phyloP scores from a whole-genome alignment of 768 basidiomycete species.

The Trametes sanguinea region DNA sequence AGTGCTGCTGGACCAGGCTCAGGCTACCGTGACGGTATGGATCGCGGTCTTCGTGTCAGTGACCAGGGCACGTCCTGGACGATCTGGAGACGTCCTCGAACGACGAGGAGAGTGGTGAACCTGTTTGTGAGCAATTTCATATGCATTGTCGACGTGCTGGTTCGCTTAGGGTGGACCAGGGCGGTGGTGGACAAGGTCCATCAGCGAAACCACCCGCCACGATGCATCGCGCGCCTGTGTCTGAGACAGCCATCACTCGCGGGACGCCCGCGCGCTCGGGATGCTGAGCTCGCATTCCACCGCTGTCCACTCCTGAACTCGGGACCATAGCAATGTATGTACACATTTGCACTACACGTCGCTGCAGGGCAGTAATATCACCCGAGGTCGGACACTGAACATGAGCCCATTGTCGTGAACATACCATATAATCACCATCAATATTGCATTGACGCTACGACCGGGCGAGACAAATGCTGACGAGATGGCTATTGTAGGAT shows the following conservation, averaged over 20 bases:
- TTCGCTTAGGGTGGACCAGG: not conserved
- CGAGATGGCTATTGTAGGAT: too few relatives aligned
- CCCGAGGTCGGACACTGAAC: too few relatives aligned
- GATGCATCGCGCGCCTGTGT: not conserved
- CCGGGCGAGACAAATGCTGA: too few relatives aligned
- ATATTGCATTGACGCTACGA: too few relatives aligned
- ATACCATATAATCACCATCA: too few relatives aligned
- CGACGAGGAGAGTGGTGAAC: constrained; percentile 18
- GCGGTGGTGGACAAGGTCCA: not conserved
- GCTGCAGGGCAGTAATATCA: too few relatives aligned
- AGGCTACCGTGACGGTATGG: not conserved
- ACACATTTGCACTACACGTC: too few relatives aligned
- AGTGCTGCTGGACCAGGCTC: not conserved
- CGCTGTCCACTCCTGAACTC: too few relatives aligned
- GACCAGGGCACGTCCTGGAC: not conserved
- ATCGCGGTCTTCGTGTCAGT: not conserved
- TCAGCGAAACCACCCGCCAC: not conserved
- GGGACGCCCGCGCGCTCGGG: too few relatives aligned
- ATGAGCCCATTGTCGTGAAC: too few relatives aligned
- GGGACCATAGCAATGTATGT: too few relatives aligned
- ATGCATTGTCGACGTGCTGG: not conserved
- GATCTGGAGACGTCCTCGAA: not conserved
- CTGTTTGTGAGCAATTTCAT: not conserved
- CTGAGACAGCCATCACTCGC: not conserved
- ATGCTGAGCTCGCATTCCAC: too few relatives aligned